Base-by-base conservation (phyloP, 345 rosid genomes). In the Mallotus nudiflorus region DNA sequence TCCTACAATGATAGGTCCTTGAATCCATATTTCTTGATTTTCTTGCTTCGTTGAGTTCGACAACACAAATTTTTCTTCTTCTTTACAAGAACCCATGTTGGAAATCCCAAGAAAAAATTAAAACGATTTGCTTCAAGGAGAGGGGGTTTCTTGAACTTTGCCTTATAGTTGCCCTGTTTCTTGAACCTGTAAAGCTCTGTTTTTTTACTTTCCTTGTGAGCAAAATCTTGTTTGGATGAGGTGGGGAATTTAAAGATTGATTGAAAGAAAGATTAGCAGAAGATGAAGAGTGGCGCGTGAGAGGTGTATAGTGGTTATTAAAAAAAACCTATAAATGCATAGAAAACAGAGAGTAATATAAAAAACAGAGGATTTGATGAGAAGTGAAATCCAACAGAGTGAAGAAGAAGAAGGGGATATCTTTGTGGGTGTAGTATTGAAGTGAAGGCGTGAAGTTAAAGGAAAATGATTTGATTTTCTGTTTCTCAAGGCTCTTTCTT, bases 1-100 rank as follows among this genome's bases (percentile, higher is more conserved):
- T n/a, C 99, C 98, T 54, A 92, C 79, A n/a, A 95, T 86, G 68
- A 95, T 81, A 29, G 99, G 90, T 9, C 89, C 89, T 9, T 65
- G 69, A 66, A 92, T 85, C 51, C 31, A 20, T 56, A 73, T 33
- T 33, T 33, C 37, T 33, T 33, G 4, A 2, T 33, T 6, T 42
- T 42, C 11, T 61, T 73, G 45, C 42, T 56, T 67, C 63, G 60
- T 16, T 69, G 20, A 42, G 12, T 69, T 60, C 60, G 28, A 42
- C 12, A 59, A 13, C 49, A 13, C 45, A 12, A 42, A 4, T 8
- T 42, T 9, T 42, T 51, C 49, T 12, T 54, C 45, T 56, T 69
- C 75, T 76, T 70, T 63, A 66, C 77, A 78, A 70, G 87, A 74
- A 72, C 62, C 79, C 94, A 88, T 90, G 69, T 55, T 40, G 68